Conservation (phyloP, 2,329 filamentous ascomycete genomes). For the Fusarium keratoplasticum region DNA sequence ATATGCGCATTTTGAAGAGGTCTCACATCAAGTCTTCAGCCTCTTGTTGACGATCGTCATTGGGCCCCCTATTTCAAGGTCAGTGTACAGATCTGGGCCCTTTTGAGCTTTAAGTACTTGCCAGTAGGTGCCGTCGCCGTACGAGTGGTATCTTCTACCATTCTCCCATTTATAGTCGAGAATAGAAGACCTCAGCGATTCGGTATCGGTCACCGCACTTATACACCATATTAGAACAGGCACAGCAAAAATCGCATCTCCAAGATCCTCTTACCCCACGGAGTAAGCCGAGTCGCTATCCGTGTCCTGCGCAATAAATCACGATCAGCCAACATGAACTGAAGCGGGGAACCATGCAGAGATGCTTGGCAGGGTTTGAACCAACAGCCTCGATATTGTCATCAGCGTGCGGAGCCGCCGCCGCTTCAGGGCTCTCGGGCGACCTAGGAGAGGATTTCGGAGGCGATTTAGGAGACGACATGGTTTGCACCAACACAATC, state of each 20-base stretch:
- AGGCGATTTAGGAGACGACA: constrained; percentile 3
- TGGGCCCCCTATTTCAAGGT: constrained; percentile 10
- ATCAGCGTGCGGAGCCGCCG: background rate
- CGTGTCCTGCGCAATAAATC: constrained; percentile 8
- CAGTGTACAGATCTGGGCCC: too few relatives aligned
- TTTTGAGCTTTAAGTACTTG: too few relatives aligned
- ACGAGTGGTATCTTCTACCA: constrained; percentile 21
- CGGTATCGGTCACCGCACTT: constrained; percentile 17
- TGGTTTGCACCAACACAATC: background rate
- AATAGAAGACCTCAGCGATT: constrained; percentile 23
- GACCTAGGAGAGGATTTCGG: background rate
- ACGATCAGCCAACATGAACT: background rate
- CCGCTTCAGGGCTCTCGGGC: background rate
- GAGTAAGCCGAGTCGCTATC: constrained; percentile 27
- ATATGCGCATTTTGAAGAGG: fast-evolving
- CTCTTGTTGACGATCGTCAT: constrained; percentile 29
- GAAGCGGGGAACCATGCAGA: background rate
- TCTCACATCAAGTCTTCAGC: constrained; percentile 30
- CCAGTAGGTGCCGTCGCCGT: constrained; percentile 28
- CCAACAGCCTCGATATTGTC: background rate
- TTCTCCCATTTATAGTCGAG: constrained; percentile 31
- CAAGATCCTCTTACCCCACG: constrained; percentile 3
- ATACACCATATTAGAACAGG: background rate
- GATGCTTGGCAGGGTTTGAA: background rate
- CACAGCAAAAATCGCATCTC: background rate